These are phyloP conservation scores for Polyplosphaeria fusca DNA, from an alignment of 495 filamentous ascomycete genomes.

Conservation along the genomic window DNA sequence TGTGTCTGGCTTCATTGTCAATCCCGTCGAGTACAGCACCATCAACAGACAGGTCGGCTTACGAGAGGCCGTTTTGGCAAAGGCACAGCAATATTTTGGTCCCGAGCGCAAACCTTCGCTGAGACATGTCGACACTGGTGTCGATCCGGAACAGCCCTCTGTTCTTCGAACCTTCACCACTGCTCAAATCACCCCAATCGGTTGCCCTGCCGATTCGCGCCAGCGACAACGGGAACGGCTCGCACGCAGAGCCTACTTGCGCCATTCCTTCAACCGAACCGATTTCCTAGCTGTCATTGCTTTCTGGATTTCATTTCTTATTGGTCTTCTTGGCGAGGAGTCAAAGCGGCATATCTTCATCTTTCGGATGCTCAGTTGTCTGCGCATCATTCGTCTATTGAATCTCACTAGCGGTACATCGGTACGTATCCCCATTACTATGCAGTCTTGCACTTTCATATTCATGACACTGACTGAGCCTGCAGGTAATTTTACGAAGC, in stretches of 20 bases:
- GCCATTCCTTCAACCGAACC: conserved; percentile 91
- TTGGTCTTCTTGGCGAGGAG: conserved; percentile 67
- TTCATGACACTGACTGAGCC: conserved; percentile 33
- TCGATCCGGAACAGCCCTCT: conserved; percentile 57
- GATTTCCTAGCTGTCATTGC: conserved; percentile 96
- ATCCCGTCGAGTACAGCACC: conserved; percentile 80
- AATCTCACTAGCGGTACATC: conserved; percentile 87
- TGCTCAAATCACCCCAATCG: conserved; percentile 54
- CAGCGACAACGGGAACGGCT: conserved; percentile 81
- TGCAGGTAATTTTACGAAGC: conserved; percentile 91
- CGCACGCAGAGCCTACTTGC: conserved; percentile 85
- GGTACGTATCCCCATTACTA: conserved; percentile 51
- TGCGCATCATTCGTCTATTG: conserved; percentile 85
- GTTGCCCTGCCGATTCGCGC: conserved; percentile 60
- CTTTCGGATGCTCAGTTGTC: conserved; percentile 92
- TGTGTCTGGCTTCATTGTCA: conserved; percentile 88
- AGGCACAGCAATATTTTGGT: conserved; percentile 70
- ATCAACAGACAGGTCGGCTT: conserved; percentile 69
- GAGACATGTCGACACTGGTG: conserved; percentile 41
- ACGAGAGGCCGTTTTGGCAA: conserved; percentile 67
- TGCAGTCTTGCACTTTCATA: background rate
- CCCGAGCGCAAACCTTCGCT: conserved; percentile 70
- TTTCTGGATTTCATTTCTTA: conserved; percentile 83
- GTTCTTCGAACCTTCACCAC: conserved; percentile 82
- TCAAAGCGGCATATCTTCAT: conserved; percentile 69